Evolutionary conservation across 345 rosid species (phyloP), one percentile per base, ranked within the genome.

Genomic region (Theobroma cacao): DNA sequence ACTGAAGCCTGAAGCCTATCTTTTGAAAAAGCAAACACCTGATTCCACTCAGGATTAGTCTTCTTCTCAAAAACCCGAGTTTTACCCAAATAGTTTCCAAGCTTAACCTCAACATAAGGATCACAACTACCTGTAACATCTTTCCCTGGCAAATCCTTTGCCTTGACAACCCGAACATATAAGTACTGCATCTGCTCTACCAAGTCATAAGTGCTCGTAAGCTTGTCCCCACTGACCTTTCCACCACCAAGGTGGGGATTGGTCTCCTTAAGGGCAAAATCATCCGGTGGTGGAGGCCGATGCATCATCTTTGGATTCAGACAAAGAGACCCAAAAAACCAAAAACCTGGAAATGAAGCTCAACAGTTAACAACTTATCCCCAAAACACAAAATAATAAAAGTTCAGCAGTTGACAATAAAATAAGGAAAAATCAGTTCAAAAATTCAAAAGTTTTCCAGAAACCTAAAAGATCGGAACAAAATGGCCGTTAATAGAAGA

Each of bases 171-270:
- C 58, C 97, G 95, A 68, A 94, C 97, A 72, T 93, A 94, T 4
- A 94, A 93, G 81, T 94, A 94, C 43, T 93, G 93, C 98, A 94
- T 93, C 81, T 94, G 98, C 85, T 94, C 98, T 7, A 94, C 98
- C 1, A 94, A 93, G 81, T 93, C 98, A 91, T 91, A 94, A 36
- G 98, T 94, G 86, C 93, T 94, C 0, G 98, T 89, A 53, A 87
- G 97, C 85, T 90, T 94, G 83, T 94, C 94, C 0, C 98, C 96
- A 10, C 91, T 75, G 58, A 90, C 7, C 90, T 85, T 90, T 0
- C 92, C 91, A 0, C 98, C 93, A 38, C 98, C 98, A 10, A 94
- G 93, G 79, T 90, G 98, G 60, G 98, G 98, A 20, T 82, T 86
- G 48, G 98, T 94, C 92, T 94, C 95, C 89, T 80, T 94, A 65